These are phyloP conservation scores for Polysphondylium violaceum DNA, from an alignment of 78 protist genomes.

Conservation along the genomic window DNA sequence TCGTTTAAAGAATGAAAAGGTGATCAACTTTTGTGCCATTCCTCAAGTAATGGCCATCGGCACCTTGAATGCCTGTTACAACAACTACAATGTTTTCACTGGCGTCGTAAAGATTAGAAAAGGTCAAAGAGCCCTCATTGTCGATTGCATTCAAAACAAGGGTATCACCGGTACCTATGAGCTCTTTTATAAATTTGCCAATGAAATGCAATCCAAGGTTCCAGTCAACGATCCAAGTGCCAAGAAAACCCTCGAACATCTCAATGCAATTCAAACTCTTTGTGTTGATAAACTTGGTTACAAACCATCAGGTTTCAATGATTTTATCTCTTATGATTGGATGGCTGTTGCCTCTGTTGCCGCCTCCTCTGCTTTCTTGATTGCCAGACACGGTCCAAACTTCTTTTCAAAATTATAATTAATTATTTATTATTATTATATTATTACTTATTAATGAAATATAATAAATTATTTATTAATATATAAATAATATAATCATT, in stretches of 20 bases:
- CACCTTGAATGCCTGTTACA: constrained; percentile 90
- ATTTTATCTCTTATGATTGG: constrained; percentile 58
- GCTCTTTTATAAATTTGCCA: constrained; percentile 47
- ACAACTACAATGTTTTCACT: constrained; percentile 89
- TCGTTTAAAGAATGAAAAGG: constrained; percentile 50
- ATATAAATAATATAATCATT: not conserved
- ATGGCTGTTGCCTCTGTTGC: constrained; percentile 69
- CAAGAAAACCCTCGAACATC: constrained; percentile 50
- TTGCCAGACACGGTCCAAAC: constrained; percentile 81
- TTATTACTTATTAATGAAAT: not conserved
- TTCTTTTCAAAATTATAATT: constrained; percentile 53
- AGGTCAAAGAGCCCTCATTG: constrained; percentile 83
- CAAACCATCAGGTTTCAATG: constrained; percentile 71
- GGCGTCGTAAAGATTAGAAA: constrained; percentile 95
- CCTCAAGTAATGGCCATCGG: constrained; percentile 98
- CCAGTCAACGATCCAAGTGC: constrained; percentile 51
- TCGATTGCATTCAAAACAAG: constrained; percentile 46
- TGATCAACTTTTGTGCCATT: constrained; percentile 96
- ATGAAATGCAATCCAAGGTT: constrained; percentile 50
- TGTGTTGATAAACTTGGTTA: constrained; percentile 63
- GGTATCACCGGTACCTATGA: constrained; percentile 54
- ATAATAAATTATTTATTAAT: not conserved
- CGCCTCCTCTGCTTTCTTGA: constrained; percentile 64
- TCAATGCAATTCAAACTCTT: constrained; percentile 31
- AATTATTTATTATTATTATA: not conserved